These are phyloP conservation scores for Rhizopogon salebrosus DNA, from an alignment of 768 basidiomycete species.

Conservation along the genomic window DNA sequence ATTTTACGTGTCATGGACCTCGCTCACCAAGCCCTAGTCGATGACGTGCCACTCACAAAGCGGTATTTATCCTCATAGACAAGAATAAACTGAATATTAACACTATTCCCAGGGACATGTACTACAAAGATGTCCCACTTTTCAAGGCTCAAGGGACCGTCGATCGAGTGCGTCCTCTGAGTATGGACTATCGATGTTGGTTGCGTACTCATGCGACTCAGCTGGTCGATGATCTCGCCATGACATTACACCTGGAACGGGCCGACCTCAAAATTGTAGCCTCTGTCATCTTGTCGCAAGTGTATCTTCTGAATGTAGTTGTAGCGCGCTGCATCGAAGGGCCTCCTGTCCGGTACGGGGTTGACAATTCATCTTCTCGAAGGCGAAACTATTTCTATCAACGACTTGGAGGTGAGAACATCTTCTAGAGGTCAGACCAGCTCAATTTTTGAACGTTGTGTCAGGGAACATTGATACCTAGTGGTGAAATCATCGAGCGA, in stretches of 20 bases:
- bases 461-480: slow-evolving; percentile 75
- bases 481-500: slow-evolving; percentile 61
- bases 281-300: not conserved
- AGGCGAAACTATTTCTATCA: slow-evolving; percentile 47
- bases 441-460: not conserved
- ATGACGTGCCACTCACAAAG: slow-evolving; percentile 57
- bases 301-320: slow-evolving; percentile 6
- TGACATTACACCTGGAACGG: slow-evolving; percentile 69
- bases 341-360: slow-evolving; percentile 70
- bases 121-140: slow-evolving; percentile 76
- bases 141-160: slow-evolving; percentile 78
- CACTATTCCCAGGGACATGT: slow-evolving; percentile 63
- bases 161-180: slow-evolving; percentile 50
- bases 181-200: not conserved
- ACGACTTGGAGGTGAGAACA: slow-evolving; percentile 52
- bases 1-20: slow-evolving; percentile 61
- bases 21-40: slow-evolving; percentile 61
- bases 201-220: slow-evolving; percentile 24
- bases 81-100: slow-evolving; percentile 6
- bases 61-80: slow-evolving; percentile 33
- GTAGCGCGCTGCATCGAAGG: slow-evolving; percentile 87
- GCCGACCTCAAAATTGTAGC: slow-evolving; percentile 75
- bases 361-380: slow-evolving; percentile 52
- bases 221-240: slow-evolving; percentile 88
- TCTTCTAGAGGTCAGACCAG: not conserved